These are phyloP conservation scores for Escallonia herrerae DNA, from an alignment of 129 eudicot species.

Conservation along the genomic window DNA sequence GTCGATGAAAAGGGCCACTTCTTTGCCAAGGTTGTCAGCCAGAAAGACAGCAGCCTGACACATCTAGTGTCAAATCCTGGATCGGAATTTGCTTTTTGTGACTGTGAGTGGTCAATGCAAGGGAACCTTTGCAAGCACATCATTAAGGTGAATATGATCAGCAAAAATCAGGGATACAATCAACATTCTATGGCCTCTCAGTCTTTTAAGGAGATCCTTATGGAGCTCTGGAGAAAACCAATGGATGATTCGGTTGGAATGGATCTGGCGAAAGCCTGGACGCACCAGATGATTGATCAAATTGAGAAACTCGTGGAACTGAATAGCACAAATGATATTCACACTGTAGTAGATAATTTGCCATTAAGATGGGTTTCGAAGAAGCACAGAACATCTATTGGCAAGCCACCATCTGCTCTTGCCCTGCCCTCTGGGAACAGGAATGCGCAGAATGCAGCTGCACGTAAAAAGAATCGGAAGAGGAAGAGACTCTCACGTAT, in stretches of 20 bases:
- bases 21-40: constrained; percentile 70
- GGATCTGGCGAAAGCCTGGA: constrained; percentile 73
- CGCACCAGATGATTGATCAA: constrained; percentile 68
- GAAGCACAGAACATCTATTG: constrained; percentile 45
- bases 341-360: constrained; percentile 52
- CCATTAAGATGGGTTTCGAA: constrained; percentile 65
- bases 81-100: constrained; percentile 91
- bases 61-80: constrained; percentile 90
- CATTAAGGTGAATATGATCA: constrained; percentile 81
- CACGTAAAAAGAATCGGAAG: constrained; percentile 52
- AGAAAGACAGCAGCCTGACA: constrained; percentile 25
- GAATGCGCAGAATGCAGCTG: constrained; percentile 15
- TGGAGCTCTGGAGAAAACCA: constrained; percentile 43
- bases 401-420: constrained; percentile 23
- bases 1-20: constrained; percentile 36
- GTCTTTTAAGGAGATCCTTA: constrained; percentile 50
- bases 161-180: constrained; percentile 28
- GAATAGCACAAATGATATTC: constrained; percentile 45
- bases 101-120: constrained; percentile 80
- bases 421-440: constrained; percentile 16
- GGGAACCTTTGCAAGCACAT: constrained; percentile 97
- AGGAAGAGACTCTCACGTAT: constrained; percentile 72
- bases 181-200: constrained; percentile 58
- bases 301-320: constrained; percentile 67
- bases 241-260: constrained; percentile 65